A percentile compares a stretch with the other conserved stretches of the same genome.
Evolutionary conservation across 345 rosid species (phyloP).

Genomic region (Hibiscus trionum): DNA sequence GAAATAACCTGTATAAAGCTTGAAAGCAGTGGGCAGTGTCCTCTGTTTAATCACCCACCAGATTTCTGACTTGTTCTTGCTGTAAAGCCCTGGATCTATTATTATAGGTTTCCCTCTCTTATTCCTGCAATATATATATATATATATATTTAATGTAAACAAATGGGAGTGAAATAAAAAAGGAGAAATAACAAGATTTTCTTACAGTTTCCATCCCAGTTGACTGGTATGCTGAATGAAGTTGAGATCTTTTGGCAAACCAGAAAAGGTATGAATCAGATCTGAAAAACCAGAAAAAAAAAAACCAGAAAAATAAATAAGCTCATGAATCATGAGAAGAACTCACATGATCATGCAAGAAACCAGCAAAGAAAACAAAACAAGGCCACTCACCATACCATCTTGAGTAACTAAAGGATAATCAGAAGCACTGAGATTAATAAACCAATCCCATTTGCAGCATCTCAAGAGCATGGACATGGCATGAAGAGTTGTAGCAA

Average conservation of each 20-base stretch:
- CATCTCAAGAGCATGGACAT: conserved; percentile 66
- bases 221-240: conserved; percentile 75
- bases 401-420: conserved; percentile 89
- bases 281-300: conserved; percentile 33
- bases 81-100: conserved; percentile 85
- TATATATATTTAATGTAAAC: not conserved
- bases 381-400: conserved; percentile 87
- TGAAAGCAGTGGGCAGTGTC: conserved; percentile 79
- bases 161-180: not conserved
- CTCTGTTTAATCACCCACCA: conserved; percentile 75
- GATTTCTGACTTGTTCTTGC: conserved; percentile 68
- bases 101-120: conserved; percentile 80
- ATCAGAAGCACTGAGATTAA: conserved; percentile 96
- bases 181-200: not conserved
- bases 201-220: conserved; percentile 90
- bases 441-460: conserved; percentile 93
- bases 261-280: conserved; percentile 80
- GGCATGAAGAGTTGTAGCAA: conserved; percentile 81
- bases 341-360: too few relatives aligned
- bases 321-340: not conserved
- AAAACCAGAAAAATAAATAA: not conserved
- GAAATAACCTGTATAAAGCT: conserved; percentile 71
- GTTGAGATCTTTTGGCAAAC: conserved; percentile 73
- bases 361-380: not conserved
- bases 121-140: conserved; percentile 32